These are phyloP conservation scores for Candida easanensis DNA, from an alignment of 805 yeast species.

Conservation along the genomic window DNA sequence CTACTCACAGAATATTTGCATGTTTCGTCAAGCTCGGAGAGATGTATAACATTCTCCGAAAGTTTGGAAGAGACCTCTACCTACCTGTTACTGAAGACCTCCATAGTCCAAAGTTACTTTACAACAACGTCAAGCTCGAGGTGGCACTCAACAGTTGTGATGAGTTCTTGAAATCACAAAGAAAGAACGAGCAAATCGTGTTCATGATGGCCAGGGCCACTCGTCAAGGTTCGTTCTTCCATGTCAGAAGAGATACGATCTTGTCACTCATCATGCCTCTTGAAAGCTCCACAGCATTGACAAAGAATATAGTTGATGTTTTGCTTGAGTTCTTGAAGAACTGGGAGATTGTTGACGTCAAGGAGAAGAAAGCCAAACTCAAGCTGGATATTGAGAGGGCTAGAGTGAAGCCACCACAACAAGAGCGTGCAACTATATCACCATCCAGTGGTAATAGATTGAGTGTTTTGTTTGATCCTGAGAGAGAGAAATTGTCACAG, in stretches of 20 bases:
- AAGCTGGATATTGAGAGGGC: constrained; percentile 4
- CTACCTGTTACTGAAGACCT: constrained; percentile 37
- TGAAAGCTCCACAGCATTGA: constrained; percentile 9
- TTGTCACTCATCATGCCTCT: constrained; percentile 28
- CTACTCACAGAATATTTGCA: constrained; percentile 47
- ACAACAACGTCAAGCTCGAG: constrained; percentile 28
- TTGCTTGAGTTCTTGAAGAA: constrained; percentile 17
- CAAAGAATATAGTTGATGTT: constrained; percentile 5
- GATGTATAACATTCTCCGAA: constrained; percentile 37
- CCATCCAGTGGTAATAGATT: constrained; percentile 10
- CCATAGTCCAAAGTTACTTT: constrained; percentile 36
- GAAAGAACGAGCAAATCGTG: constrained; percentile 42
- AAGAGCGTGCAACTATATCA: not conserved
- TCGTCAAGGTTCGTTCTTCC: constrained; percentile 35
- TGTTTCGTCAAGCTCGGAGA: constrained; percentile 37
- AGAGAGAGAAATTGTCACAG: constrained; percentile 17
- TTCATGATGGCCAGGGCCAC: constrained; percentile 41
- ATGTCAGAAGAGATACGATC: constrained; percentile 31
- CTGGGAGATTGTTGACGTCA: constrained; percentile 18
- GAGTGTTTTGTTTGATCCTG: constrained; percentile 19
- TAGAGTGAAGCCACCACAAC: not conserved
- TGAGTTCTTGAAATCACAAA: constrained; percentile 36
- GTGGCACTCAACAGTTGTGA: constrained; percentile 31
- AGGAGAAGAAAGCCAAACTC: constrained; percentile 9
- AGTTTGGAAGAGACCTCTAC: constrained; percentile 40